Evolutionary conservation across 75 land plant genomes (phyloP).

Genomic region (Pinus taeda): DNA sequence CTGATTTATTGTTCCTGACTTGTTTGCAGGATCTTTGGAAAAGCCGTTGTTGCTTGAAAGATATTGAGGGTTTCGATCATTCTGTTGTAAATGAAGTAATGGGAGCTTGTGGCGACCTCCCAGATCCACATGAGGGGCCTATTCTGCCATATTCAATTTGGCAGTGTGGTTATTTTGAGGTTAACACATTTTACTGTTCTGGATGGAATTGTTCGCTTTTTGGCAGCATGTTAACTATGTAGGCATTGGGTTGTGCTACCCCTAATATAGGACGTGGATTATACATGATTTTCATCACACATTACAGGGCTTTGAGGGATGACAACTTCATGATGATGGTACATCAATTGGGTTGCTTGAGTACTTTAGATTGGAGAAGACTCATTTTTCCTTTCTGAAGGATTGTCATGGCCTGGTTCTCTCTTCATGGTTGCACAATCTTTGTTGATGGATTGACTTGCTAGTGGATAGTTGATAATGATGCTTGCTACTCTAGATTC

Average conservation of each 20-base stretch:
- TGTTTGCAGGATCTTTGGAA: constrained; percentile 82
- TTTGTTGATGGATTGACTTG: too few relatives aligned
- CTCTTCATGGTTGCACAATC: too few relatives aligned
- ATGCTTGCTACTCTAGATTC: too few relatives aligned
- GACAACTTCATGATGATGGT: too few relatives aligned
- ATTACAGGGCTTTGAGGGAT: too few relatives aligned
- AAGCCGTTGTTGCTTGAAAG: constrained; percentile 59
- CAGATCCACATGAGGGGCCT: constrained; percentile 39
- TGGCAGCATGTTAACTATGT: not conserved
- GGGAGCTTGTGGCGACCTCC: constrained; percentile 82
- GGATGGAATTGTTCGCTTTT: not conserved
- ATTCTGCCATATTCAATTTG: constrained; percentile 70
- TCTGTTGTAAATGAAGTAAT: constrained; percentile 56
- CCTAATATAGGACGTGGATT: too few relatives aligned
- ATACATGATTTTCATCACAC: too few relatives aligned
- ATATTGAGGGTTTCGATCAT: constrained; percentile 89
- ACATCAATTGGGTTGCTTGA: too few relatives aligned
- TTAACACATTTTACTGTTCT: constrained; percentile 9
- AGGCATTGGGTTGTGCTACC: not conserved
- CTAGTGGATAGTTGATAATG: too few relatives aligned
- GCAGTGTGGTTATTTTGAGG: constrained; percentile 87
- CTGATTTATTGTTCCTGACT: constrained; percentile 2
- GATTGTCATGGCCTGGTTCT: too few relatives aligned
- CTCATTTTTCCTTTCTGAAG: too few relatives aligned
- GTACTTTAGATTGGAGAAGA: too few relatives aligned